Base-by-base conservation (phyloP, 2,329 filamentous ascomycete genomes). In the Magnaporthiopsis incrustans region DNA sequence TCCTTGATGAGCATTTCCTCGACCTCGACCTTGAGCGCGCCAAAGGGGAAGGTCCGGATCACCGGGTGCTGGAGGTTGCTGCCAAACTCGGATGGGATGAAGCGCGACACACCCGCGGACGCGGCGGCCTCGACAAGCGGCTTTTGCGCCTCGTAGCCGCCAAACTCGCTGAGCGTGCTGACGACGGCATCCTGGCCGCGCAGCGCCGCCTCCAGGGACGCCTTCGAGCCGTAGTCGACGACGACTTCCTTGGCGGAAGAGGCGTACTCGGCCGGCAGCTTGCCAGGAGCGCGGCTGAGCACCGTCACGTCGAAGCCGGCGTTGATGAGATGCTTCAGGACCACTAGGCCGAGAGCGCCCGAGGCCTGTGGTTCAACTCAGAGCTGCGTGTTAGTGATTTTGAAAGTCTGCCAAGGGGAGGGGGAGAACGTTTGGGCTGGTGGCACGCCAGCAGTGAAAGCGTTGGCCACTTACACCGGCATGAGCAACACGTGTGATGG, bases 171-270 rank as follows among this genome's bases (percentile, higher is more conserved):
- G 25, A 87, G 75, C 0, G 80, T 74, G 10, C 79, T 81, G 56
- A 85, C 67, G 11, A 83, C 74, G 4, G 79, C 82, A 69, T 85
- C 82, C 65, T 82, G 78, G 60, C 78, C 79, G 59, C 75, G 67
- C 62, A 85, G 77, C 3, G 78, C 77, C 0, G 70, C 62, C 1
- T 71, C 73, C 5, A 84, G 74, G 44, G 77, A 76, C 1, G 71
- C 63, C 7, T 75, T 70, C 8, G 71, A 71, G 56, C 76, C 71
- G 65, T 79, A 81, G 68, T 83, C 75, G 32, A 63, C 62, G 35
- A 63, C 57, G 25, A 33, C 25, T 10, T 63, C 62, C 5, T 44
- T 59, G 62, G 27, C 57, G 25, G 22, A 44, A n/a, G 56, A 38
- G 6, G 62, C 33, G 15, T 44, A 25, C 5, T 32, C 33, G n/a